Evolutionary conservation across 2,329 filamentous ascomycete genomes (phyloP).

Genomic region (Thielaviopsis punctulata): DNA sequence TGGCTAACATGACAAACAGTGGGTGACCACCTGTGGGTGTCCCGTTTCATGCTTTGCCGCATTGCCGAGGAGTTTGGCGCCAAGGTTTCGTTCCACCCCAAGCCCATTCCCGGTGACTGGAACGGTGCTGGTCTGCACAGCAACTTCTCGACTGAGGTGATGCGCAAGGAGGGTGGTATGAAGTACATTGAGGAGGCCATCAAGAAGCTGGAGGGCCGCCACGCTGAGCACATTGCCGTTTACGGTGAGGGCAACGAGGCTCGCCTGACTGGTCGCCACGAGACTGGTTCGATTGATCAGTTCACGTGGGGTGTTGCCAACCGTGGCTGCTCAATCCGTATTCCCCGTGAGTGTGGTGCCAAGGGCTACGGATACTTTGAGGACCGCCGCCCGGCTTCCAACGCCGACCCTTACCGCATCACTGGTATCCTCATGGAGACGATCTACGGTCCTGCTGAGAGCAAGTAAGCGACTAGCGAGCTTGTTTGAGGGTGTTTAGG

Average conservation of each 20-base stretch:
- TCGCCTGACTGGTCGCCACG: constrained; percentile 82
- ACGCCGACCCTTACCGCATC: constrained; percentile 70
- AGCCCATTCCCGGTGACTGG: constrained; percentile 85
- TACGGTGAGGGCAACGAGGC: constrained; percentile 93
- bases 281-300: constrained; percentile 84
- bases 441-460: constrained; percentile 23
- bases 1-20: constrained; percentile 31
- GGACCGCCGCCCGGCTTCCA: constrained; percentile 66
- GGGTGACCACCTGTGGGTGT: constrained; percentile 90
- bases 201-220: constrained; percentile 65
- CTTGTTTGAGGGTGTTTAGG: background rate
- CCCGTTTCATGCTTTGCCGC: constrained; percentile 66
- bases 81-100: constrained; percentile 88
- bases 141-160: constrained; percentile 84
- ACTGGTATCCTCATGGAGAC: constrained; percentile 70
- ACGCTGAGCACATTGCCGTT: constrained; percentile 74
- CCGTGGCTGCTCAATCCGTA: constrained; percentile 85
- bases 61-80: constrained; percentile 93
- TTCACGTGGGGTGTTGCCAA: constrained; percentile 93
- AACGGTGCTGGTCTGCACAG: constrained; percentile 88
- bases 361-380: constrained; percentile 95
- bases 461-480: constrained; percentile 1
- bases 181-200: constrained; percentile 79
- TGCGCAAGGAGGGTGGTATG: constrained; percentile 84
- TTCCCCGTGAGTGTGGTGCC: constrained; percentile 67